Conservation (phyloP, 768 basidiomycete species). For the Mrakia blollopis region DNA sequence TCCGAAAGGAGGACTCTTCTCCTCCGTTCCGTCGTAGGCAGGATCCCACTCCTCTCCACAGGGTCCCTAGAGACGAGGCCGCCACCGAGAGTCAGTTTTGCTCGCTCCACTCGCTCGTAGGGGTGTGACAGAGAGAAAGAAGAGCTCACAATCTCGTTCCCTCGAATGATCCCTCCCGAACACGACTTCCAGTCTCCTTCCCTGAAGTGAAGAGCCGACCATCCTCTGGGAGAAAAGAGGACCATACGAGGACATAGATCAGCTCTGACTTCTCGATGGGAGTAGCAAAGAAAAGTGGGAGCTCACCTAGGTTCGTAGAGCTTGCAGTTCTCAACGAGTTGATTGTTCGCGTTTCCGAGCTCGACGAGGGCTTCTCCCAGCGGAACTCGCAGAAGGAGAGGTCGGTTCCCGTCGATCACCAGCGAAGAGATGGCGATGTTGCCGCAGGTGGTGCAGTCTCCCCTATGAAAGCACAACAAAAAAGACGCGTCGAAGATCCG, state of each 20-base stretch:
- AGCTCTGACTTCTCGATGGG: neutral
- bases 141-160: conserved; percentile 43
- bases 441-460: conserved; percentile 42
- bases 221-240: conserved; percentile 37
- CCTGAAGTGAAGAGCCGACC: conserved; percentile 45
- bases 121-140: no score
- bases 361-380: conserved; percentile 43
- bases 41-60: conserved; percentile 47
- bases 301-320: conserved; percentile 45
- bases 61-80: conserved; percentile 42
- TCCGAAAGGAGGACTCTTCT: conserved; percentile 39
- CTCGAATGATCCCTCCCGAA: conserved; percentile 37
- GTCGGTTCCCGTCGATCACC: conserved; percentile 44
- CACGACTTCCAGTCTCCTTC: conserved; percentile 45
- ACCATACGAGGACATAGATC: neutral
- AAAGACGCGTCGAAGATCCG: neutral
- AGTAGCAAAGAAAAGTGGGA: neutral
- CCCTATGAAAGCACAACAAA: conserved; percentile 39
- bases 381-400: conserved; percentile 41
- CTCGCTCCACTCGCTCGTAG: neutral
- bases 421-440: conserved; percentile 39
- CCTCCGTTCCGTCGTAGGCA: conserved; percentile 42
- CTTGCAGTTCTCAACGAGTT: conserved; percentile 42
- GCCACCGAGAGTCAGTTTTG: neutral
- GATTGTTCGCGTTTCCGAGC: conserved; percentile 43